Conservation (phyloP, 2,329 filamentous ascomycete species). For the Pseudogymnoascus sp. region DNA sequence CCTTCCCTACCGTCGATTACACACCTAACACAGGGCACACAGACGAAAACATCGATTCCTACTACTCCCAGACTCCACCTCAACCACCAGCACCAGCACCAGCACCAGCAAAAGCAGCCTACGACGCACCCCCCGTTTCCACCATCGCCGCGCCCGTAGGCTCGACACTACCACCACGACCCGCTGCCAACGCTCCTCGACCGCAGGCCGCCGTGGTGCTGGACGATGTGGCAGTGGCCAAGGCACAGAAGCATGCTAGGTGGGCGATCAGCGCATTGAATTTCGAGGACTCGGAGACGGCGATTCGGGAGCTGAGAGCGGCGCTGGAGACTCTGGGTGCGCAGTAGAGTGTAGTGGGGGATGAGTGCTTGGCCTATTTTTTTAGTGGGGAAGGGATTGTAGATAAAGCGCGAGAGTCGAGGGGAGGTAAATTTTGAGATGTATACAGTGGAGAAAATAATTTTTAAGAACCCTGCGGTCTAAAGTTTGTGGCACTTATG, state of each 20-base stretch:
- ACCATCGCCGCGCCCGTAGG: constrained; percentile 19
- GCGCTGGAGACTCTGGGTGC: constrained; percentile 48
- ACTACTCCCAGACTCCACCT: constrained; percentile 21
- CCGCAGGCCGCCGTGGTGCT: constrained; percentile 14
- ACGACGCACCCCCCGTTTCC: constrained; percentile 9
- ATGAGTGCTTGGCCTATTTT: neutral
- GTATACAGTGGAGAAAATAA: neutral
- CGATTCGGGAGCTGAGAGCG: constrained; percentile 72
- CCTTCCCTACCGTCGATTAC: constrained; percentile 26
- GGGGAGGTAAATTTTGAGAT: neutral
- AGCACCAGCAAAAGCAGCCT: neutral
- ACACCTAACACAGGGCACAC: constrained; percentile 25
- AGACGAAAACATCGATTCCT: constrained; percentile 30
- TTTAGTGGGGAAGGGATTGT: neutral
- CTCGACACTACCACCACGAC: constrained; percentile 15
- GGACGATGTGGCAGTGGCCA: constrained; percentile 64
- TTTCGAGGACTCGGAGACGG: constrained; percentile 90
- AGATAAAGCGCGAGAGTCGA: neutral
- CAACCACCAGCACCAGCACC: constrained; percentile 20
- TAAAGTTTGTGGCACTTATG: neutral
- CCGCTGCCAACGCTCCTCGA: constrained; percentile 9
- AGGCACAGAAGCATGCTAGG: constrained; percentile 90
- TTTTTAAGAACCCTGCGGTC: neutral
- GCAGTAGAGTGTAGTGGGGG: constrained; percentile 11
- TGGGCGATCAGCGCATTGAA: constrained; percentile 96